Base-by-base conservation (phyloP, 2,329 filamentous ascomycete species). In the Scytalidium lignicola region DNA sequence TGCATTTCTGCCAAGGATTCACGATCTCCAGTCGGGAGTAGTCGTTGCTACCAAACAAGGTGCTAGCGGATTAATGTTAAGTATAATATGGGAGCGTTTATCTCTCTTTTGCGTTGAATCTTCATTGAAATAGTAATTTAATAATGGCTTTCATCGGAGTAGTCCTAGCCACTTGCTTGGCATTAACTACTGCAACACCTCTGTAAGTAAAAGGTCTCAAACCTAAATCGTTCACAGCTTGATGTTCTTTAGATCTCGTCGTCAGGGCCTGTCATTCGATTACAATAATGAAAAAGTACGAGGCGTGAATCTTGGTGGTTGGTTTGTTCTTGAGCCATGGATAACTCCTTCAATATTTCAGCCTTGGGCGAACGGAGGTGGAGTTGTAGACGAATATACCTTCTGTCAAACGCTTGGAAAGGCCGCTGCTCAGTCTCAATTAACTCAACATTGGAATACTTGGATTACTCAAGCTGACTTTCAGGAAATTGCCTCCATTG, bases 241-340 rank as follows among this genome's bases (percentile, higher is more conserved):
- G 15, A 37, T 17, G 12, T 7, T 37, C 4, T 37, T 8, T 13
- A 37, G 32, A n/a, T 5, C 32, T 37, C 12, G 6, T 5, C 46
- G 46, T 18, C 46, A 44, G 20, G n/a, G 23, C 13, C 61, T 71
- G 15, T 64, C 71, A 28, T 83, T 82, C 56, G 64, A 76, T 57
- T 83, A 79, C 63, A 69, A 72, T 49, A 62, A 62, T 41, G 58
- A 75, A 18, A 82, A 80, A 58, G 74, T 85, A 40, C 76, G 80
- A 12, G 82, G 82, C 48, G 81, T 85, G 23, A 86, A 85, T 60
- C 69, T 84, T 4, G 80, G 82, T 47, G 82, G 82, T 26, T 83
- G 80, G 79, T 75, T 83, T 15, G 60, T 64, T 8, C 52, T 63
- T 1, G 59, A 63, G 57, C 66, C 67, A 39, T 80, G 75, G 75